A percentile compares a stretch with the other conserved stretches of the same genome.
Conservation (phyloP, 1,284 basidiomycete genomes). For the Cystobasidiaceae sp. region DNA sequence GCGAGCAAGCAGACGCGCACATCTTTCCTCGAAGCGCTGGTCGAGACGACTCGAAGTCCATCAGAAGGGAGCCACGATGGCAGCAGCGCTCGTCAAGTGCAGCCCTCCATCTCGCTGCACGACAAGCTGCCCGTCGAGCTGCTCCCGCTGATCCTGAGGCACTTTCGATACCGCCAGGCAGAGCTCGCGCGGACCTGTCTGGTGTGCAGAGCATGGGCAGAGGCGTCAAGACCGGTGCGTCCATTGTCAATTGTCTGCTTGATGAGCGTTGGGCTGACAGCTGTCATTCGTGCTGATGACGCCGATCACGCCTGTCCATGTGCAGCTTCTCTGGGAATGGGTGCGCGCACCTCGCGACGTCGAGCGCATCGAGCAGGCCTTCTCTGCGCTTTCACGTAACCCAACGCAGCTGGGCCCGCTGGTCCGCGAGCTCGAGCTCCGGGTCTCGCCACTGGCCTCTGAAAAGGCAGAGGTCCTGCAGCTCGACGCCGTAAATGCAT, state of each 20-base stretch:
- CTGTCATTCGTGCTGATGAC: neutral
- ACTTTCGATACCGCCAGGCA: constrained; percentile 10
- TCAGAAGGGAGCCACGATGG: no score
- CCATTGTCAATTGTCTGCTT: no score
- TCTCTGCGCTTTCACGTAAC: constrained; percentile 6
- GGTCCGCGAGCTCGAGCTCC: constrained; percentile 25
- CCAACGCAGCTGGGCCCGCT: constrained; percentile 10
- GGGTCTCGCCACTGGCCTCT: constrained; percentile 21
- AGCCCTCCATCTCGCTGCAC: neutral
- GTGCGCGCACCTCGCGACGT: constrained; percentile 11
- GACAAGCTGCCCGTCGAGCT: constrained; percentile 17
- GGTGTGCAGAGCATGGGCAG: constrained; percentile 16
- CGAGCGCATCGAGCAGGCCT: constrained; percentile 11
- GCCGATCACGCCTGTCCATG: neutral
- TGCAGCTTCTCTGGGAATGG: constrained; percentile 24
- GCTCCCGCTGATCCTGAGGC: constrained; percentile 2
- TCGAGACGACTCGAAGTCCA: no score
- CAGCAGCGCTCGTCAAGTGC: no score
- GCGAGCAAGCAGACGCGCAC: no score
- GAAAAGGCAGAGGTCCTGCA: constrained; percentile 3
- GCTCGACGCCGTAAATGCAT: constrained; percentile 3
- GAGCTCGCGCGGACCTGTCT: constrained; percentile 15
- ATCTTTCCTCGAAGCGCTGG: no score
- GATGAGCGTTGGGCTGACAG: no score
- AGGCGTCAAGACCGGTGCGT: constrained; percentile 10